A percentile compares a stretch with the other conserved stretches of the same genome.
Evolutionary conservation across 1,284 basidiomycete genomes (phyloP).

Genomic region (Leccinum subspadiceum): DNA sequence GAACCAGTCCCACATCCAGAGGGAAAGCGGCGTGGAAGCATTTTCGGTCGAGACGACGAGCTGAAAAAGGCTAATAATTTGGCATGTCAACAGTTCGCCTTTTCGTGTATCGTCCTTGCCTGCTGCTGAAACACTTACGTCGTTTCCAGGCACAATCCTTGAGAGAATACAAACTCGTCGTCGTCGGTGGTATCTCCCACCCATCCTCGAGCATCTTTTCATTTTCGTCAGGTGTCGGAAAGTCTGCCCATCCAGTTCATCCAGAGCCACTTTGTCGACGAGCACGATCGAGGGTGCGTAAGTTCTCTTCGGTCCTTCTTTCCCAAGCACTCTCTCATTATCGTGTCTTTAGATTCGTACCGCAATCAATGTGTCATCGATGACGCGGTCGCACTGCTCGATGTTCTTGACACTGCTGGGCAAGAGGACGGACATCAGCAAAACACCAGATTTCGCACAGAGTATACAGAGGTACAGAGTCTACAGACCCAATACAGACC

Average conservation of each 20-base stretch:
- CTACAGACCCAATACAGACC: too few relatives aligned
- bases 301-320: slow-evolving; percentile 13
- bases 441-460: too few relatives aligned
- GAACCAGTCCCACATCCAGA: slow-evolving; percentile 59
- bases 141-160: slow-evolving; percentile 79
- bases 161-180: slow-evolving; percentile 88
- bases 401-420: slow-evolving; percentile 97
- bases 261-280: slow-evolving; percentile 88
- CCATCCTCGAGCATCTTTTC: not conserved
- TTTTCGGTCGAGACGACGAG: slow-evolving; percentile 81
- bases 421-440: slow-evolving; percentile 93
- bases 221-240: slow-evolving; percentile 77
- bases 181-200: slow-evolving; percentile 74
- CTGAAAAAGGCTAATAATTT: slow-evolving; percentile 63
- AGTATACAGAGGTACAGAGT: slow-evolving; percentile 35
- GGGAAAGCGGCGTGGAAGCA: slow-evolving; percentile 57
- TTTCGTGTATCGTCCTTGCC: not conserved
- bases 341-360: slow-evolving; percentile 71
- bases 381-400: slow-evolving; percentile 95
- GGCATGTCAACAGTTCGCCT: slow-evolving; percentile 33
- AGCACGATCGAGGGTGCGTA: slow-evolving; percentile 90
- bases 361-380: slow-evolving; percentile 96
- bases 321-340: slow-evolving; percentile 5
- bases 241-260: slow-evolving; percentile 98
- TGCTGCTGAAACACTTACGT: not conserved